These are phyloP conservation scores for Globisporangium abappressorium DNA, from an alignment of 352 stramenopile species.

Conservation along the genomic window DNA sequence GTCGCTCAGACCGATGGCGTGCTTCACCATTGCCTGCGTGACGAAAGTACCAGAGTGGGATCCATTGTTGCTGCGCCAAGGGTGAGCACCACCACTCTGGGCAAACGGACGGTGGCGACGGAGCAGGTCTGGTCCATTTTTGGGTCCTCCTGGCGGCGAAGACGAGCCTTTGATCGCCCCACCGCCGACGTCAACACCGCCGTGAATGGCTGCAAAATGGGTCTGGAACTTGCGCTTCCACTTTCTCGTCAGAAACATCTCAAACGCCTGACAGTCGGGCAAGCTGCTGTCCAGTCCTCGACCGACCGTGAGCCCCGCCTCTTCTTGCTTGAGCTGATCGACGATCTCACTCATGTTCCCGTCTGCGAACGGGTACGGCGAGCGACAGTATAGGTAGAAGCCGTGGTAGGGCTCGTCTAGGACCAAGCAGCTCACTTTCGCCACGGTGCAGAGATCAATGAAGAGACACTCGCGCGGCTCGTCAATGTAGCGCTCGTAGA, in stretches of 20 bases:
- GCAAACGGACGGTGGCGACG: constrained; percentile 17
- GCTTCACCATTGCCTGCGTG: constrained; percentile 54
- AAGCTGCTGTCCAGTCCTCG: constrained; percentile 80
- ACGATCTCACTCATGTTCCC: constrained; percentile 91
- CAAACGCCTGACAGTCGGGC: constrained; percentile 88
- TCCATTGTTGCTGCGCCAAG: neutral
- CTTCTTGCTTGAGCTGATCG: constrained; percentile 90
- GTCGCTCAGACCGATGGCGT: constrained; percentile 48
- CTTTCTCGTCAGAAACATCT: constrained; percentile 88
- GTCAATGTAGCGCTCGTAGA: constrained; percentile 79
- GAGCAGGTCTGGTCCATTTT: constrained; percentile 8
- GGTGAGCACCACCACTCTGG: neutral
- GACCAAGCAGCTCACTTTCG: constrained; percentile 91
- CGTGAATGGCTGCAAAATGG: constrained; percentile 43
- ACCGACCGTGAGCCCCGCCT: constrained; percentile 78
- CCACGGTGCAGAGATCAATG: constrained; percentile 93
- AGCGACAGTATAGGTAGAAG: constrained; percentile 95
- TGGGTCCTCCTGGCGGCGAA: neutral
- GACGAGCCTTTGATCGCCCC: neutral
- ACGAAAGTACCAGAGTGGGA: constrained; percentile 2
- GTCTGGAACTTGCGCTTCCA: constrained; percentile 85
- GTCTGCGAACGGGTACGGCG: constrained; percentile 91
- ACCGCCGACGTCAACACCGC: neutral
- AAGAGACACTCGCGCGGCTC: constrained; percentile 79
- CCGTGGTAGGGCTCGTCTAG: constrained; percentile 92